Percentiles rank a stretch among this genome's conserved stretches.
These are phyloP conservation scores for Dryas integrifolia DNA, from an alignment of 331 rosid genomes.

Conservation along the genomic window DNA sequence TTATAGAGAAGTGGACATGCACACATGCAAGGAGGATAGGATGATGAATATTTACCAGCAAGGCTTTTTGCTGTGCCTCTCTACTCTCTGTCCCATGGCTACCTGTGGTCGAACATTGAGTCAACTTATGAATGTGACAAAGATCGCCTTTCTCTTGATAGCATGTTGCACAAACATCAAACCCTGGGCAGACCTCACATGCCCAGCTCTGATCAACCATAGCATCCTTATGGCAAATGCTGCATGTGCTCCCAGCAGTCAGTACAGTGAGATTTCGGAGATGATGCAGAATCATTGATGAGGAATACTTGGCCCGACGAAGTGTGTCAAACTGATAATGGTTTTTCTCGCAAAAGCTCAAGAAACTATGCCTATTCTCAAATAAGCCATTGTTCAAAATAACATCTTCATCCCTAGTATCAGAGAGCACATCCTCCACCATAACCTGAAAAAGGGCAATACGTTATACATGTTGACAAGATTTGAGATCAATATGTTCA, in stretches of 20 bases:
- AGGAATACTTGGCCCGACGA: constrained; percentile 67
- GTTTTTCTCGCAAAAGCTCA: constrained; percentile 47
- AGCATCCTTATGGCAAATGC: constrained; percentile 33
- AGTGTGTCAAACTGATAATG: constrained; percentile 59
- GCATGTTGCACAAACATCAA: constrained; percentile 38
- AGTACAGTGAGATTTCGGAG: constrained; percentile 27
- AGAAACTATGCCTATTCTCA: constrained; percentile 35
- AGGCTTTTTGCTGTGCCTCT: background rate
- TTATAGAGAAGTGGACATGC: too few relatives aligned
- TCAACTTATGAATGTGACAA: constrained; percentile 48
- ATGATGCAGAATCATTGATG: constrained; percentile 52
- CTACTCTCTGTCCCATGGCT: constrained; percentile 5
- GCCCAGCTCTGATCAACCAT: constrained; percentile 32
- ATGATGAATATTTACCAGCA: constrained; percentile 19
- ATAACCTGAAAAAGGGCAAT: constrained; percentile 28
- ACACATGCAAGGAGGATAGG: background rate
- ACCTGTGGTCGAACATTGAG: constrained; percentile 18
- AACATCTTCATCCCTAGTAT: constrained; percentile 43
- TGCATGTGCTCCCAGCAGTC: constrained; percentile 28
- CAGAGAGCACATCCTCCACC: constrained; percentile 33
- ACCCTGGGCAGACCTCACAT: constrained; percentile 45
- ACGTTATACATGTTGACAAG: background rate
- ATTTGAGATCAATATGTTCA: too few relatives aligned
- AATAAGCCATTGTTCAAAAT: constrained; percentile 38
- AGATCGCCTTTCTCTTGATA: constrained; percentile 33